A percentile compares a stretch with the other conserved stretches of the same genome.
phyloP scores from a whole-genome alignment of 176 grass and related monocot species.

The Ensete glaucum region DNA sequence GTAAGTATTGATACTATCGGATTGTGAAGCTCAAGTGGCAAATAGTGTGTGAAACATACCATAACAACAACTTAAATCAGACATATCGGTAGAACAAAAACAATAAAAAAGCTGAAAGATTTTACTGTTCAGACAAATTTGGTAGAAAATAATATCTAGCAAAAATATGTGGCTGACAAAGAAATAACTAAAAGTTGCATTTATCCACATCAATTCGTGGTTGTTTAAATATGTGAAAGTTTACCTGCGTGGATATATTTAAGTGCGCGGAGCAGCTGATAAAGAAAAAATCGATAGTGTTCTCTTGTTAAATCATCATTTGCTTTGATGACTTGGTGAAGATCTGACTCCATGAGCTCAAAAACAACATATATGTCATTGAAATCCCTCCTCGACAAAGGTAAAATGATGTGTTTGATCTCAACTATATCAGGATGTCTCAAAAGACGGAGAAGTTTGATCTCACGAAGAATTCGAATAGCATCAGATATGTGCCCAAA shows the following conservation, averaged over 20 bases:
- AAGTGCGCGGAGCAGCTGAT: conserved; percentile 85
- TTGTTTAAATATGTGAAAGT: not conserved
- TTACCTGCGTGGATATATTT: conserved; percentile 96
- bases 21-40: too few relatives aligned
- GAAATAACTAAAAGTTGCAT: not conserved
- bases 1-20: too few relatives aligned
- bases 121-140: too few relatives aligned
- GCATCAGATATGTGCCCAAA: conserved; percentile 84
- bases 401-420: conserved; percentile 92
- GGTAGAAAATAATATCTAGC: too few relatives aligned
- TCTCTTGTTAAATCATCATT: conserved; percentile 95
- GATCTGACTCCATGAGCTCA: conserved; percentile 89
- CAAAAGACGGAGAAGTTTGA: conserved; percentile 86
- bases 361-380: conserved; percentile 92
- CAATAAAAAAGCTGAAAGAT: too few relatives aligned
- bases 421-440: conserved; percentile 88
- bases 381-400: conserved; percentile 69
- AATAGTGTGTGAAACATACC: too few relatives aligned
- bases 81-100: too few relatives aligned
- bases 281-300: conserved; percentile 89
- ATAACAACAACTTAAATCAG: too few relatives aligned
- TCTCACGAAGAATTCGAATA: conserved; percentile 78
- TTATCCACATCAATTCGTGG: not conserved
- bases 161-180: not conserved
- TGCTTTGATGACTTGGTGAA: conserved; percentile 97